phyloP scores from a whole-genome alignment of 2,329 filamentous ascomycete species.

The Calonectria leucothoes region DNA sequence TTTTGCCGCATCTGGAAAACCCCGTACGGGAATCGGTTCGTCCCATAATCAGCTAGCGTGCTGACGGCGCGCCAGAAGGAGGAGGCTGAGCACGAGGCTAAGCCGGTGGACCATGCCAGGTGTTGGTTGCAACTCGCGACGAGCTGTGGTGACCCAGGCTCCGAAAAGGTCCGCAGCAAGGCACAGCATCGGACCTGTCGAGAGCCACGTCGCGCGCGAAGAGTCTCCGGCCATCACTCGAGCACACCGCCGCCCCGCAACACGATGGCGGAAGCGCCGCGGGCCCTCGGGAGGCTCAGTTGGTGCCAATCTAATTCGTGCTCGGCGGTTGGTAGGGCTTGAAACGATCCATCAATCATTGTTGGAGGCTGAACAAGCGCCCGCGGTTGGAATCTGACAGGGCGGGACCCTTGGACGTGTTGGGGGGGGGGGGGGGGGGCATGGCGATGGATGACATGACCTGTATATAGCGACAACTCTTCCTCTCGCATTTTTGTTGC shows the following conservation, averaged over 20 bases:
- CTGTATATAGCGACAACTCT: not conserved
- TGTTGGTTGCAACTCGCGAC: not conserved
- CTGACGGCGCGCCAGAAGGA: not conserved
- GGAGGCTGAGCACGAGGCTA: slow-evolving; percentile 2
- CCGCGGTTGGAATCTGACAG: not conserved
- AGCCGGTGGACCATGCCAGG: not conserved
- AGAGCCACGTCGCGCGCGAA: not conserved
- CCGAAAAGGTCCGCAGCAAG: not conserved
- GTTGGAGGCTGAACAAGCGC: not conserved
- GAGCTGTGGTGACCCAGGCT: not conserved
- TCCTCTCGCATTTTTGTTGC: not conserved
- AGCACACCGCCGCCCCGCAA: not conserved
- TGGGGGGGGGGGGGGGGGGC: too few relatives aligned
- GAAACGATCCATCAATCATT: not conserved
- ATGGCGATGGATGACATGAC: not conserved
- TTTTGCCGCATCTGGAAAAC: not conserved
- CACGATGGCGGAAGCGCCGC: not conserved
- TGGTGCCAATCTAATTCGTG: not conserved
- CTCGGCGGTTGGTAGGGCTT: not conserved
- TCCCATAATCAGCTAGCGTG: not conserved
- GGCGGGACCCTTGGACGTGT: not conserved
- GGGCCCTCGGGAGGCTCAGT: not conserved
- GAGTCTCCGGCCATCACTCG: not conserved
- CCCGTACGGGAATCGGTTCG: not conserved
- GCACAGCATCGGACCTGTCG: not conserved